Base-by-base conservation (phyloP, 2,329 filamentous ascomycete species). In the Xylariaceae sp. region DNA sequence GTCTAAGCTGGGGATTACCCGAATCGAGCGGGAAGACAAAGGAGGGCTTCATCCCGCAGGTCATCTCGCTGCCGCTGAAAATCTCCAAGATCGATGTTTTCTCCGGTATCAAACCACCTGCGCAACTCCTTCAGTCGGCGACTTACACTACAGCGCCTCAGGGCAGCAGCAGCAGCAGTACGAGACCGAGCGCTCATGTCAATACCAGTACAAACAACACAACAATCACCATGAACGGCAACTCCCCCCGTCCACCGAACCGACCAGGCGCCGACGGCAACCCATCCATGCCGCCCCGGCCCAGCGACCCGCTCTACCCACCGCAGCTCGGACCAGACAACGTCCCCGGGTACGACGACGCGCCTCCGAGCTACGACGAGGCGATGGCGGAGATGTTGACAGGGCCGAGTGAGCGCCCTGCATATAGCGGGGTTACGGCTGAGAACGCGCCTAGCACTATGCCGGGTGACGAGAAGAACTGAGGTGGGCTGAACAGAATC, bases 301-400 rank as follows among this genome's bases (percentile, higher is more conserved):
- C 54, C 5, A 54, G 65, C 19, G 78, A 81, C 54, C 72, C 79
- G 3, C 61, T 79, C 6, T 82, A 82, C 49, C 80, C 79, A 14
- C 78, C 80, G 4, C 79, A 82, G 57, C 65, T 82, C 17, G 73
- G 75, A 27, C 63, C 67, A 7, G 57, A 62, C 10, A 69, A 66
- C 2, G 73, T 64, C 2, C 65, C 71, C 16, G 61, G 64, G 0
- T 73, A 79, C 53, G 84, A 88, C 23, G 89, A 93, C 45, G 88
- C 89, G n/a, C 91, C 92, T 16, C 91, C 91, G 6, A 95, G 88
- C 59, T 97, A 97, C 61, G 90, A 95, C 67, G 91, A 96, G 66
- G 90, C 89, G 11, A 84, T 96, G 68, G 90, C 89, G 6, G 84
- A 88, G 53, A 80, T 83, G 47, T 68, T 93, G 50, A 66, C 72